Evolutionary conservation across 2,329 filamentous ascomycete genomes (phyloP).

Genomic region (Penicillium corylophilum): DNA sequence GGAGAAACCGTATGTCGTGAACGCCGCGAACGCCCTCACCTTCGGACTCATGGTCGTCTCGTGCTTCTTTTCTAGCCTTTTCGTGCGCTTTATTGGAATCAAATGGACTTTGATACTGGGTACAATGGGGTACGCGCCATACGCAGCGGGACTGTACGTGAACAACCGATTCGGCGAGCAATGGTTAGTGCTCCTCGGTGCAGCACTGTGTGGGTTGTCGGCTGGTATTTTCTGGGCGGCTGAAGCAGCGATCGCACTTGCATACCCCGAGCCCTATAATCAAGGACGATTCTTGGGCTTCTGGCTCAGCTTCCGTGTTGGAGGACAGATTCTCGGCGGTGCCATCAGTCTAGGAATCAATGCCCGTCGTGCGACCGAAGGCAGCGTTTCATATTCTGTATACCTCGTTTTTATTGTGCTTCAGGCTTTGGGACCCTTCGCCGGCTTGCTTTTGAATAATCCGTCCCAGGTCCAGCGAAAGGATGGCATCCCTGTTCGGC

Average conservation of each 20-base stretch:
- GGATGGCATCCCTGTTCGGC: conserved; percentile 62
- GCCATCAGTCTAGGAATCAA: conserved; percentile 71
- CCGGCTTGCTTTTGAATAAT: conserved; percentile 61
- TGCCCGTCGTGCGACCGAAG: conserved; percentile 54
- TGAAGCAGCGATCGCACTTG: conserved; percentile 70
- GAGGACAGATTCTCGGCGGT: conserved; percentile 69
- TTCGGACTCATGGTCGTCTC: conserved; percentile 73
- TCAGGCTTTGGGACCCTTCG: conserved; percentile 65
- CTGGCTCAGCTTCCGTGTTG: conserved; percentile 63
- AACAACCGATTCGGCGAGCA: conserved; percentile 69
- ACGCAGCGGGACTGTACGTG: conserved; percentile 67
- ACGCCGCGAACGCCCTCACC: conserved; percentile 68
- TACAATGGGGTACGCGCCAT: conserved; percentile 70
- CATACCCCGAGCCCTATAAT: conserved; percentile 70
- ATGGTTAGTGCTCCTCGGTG: conserved; percentile 69
- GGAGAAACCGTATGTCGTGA: conserved; percentile 64
- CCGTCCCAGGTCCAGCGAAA: conserved; percentile 64
- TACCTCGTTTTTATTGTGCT: conserved; percentile 70
- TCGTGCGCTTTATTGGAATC: conserved; percentile 68
- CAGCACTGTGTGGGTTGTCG: conserved; percentile 66
- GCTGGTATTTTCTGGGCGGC: conserved; percentile 75
- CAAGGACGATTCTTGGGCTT: conserved; percentile 64
- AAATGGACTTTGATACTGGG: conserved; percentile 70
- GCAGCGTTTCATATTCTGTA: conserved; percentile 67
- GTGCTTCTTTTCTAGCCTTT: conserved; percentile 63